Conservation (phyloP, 2,329 filamentous ascomycete genomes). For the Ciborinia camelliae region DNA sequence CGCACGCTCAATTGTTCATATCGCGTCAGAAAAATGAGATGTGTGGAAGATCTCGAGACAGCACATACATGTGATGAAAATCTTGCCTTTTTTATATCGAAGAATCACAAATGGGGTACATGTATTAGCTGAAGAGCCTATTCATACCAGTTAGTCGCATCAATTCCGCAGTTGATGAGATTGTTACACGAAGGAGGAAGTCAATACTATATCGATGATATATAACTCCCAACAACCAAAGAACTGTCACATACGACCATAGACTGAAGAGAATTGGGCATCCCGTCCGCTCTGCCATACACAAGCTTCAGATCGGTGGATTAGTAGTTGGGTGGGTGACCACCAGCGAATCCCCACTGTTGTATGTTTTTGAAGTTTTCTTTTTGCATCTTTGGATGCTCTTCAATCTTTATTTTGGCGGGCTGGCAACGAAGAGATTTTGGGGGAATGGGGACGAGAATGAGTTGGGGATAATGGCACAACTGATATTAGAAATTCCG, state of each 20-base stretch:
- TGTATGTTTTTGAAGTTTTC: neutral
- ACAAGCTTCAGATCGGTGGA: slow-evolving; percentile 16
- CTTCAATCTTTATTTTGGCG: neutral
- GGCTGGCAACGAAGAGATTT: too few relatives aligned
- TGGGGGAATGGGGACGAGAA: neutral
- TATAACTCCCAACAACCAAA: rapidly evolving
- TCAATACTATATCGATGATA: neutral
- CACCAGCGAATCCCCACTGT: slow-evolving; percentile 15
- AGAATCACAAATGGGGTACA: too few relatives aligned
- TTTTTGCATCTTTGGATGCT: neutral
- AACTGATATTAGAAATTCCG: too few relatives aligned
- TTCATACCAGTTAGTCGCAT: too few relatives aligned
- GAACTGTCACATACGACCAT: neutral
- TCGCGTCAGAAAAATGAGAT: neutral
- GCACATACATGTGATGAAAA: neutral
- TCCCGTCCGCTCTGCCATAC: slow-evolving; percentile 15
- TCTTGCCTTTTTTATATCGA: neutral
- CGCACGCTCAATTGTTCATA: neutral
- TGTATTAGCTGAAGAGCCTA: too few relatives aligned
- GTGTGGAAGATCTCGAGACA: neutral
- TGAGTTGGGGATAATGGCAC: neutral
- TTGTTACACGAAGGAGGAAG: too few relatives aligned
- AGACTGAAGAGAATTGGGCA: slow-evolving; percentile 16
- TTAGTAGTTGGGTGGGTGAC: slow-evolving; percentile 16
- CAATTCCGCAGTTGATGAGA: too few relatives aligned